phyloP scores from a whole-genome alignment of 2,329 filamentous ascomycete species.

The Pezicula rhizophila region DNA sequence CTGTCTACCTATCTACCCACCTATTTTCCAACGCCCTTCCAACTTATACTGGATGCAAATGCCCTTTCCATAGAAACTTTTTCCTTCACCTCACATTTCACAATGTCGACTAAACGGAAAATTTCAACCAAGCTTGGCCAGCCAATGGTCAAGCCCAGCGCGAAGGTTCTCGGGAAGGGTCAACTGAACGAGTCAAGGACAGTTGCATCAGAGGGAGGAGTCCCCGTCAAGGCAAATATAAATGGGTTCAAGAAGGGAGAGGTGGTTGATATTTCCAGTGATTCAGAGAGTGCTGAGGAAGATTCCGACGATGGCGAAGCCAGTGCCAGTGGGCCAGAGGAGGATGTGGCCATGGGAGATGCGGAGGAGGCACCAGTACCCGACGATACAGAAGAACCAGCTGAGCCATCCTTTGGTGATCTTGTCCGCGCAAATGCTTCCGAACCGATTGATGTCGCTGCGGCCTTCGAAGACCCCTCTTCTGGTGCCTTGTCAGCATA shows the following conservation, averaged over 20 bases:
- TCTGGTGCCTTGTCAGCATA: constrained; percentile 14
- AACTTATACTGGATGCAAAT: too few relatives aligned
- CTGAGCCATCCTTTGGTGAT: constrained; percentile 75
- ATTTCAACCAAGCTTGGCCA: constrained; percentile 49
- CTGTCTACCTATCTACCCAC: too few relatives aligned
- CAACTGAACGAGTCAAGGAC: constrained; percentile 54
- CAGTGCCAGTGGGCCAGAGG: constrained; percentile 36
- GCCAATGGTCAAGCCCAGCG: constrained; percentile 47
- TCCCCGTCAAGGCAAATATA: constrained; percentile 14
- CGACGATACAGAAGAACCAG: constrained; percentile 26
- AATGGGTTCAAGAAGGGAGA: constrained; percentile 12
- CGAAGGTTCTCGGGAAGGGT: constrained; percentile 42
- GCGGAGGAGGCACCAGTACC: constrained; percentile 30
- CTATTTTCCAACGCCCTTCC: too few relatives aligned
- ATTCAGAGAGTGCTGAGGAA: constrained; percentile 42
- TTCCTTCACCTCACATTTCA: background rate
- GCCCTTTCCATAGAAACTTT: too few relatives aligned
- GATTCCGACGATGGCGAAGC: constrained; percentile 43
- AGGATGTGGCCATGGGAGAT: constrained; percentile 31
- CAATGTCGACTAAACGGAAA: constrained; percentile 58
- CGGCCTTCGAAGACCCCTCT: constrained; percentile 41
- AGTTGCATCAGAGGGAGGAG: constrained; percentile 37
- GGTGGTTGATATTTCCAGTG: constrained; percentile 53
- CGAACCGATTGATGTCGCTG: constrained; percentile 70
- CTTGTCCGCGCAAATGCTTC: constrained; percentile 64